Evolutionary conservation across 129 eudicot genomes (phyloP), one percentile per base, ranked within the genome.

Genomic region (Flaveria brownii): DNA sequence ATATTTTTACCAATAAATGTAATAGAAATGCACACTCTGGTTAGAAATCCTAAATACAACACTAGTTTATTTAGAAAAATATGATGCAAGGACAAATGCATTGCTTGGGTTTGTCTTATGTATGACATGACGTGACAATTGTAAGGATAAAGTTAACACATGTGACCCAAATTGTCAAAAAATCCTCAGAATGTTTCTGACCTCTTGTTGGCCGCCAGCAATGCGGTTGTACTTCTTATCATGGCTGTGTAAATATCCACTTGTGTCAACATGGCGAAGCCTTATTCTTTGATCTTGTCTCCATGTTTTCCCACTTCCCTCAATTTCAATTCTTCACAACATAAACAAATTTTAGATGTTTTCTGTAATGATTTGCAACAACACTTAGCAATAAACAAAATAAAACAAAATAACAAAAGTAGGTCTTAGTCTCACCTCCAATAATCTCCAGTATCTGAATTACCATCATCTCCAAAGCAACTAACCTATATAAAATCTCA

Each of bases 131-230:
- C 47, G 10, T 43, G 47, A 9, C 46, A 43, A 43, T 10, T 43
- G 12, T 6, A 43, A 43, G 47, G 10, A 43, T 43, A 43, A 6
- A 43, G 47, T 10, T 43, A 43, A 43, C 10, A 43, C 47, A 43
- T 43, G 50, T 45, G 50, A 45, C 50, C 13, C 50, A 9, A 45
- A 45, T 45, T 45, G 50, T 63, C 15, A 39, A 70, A 25, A 15
- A 15, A 60, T 13, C 22, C 15, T 23, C 36, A 20, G 43, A 63
- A 72, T 80, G 60, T 59, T 28, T 68, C 83, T 87, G 42, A 95
- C 99, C 99, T 95, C 99, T 87, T 91, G 99, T 81, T 95, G 99
- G n/a, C 97, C 97, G 20, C 96, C 99, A 18, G 92, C 94, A 70
- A 91, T 91, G 28, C 99, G 97, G 66, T 77, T 82, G 81, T 85